Conservation (phyloP, 495 filamentous ascomycete species). For the Durotheca rogersii region DNA sequence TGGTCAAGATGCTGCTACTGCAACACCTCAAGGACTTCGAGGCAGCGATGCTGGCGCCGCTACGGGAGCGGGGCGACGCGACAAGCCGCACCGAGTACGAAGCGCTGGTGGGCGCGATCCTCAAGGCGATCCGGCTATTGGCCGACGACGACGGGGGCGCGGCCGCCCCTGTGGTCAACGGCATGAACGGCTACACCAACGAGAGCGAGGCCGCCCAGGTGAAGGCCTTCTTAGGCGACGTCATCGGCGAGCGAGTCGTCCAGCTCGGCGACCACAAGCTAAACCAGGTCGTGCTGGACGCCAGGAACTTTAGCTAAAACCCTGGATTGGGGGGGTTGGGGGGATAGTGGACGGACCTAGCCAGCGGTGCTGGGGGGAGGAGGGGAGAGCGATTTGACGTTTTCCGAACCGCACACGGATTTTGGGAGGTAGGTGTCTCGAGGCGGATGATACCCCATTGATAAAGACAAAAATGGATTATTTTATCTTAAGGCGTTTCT, state of each 20-base stretch:
- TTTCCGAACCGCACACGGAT: background rate
- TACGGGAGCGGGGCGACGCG: conserved; percentile 58
- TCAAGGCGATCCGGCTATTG: conserved; percentile 58
- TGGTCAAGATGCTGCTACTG: conserved; percentile 75
- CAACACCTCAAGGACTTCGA: conserved; percentile 81
- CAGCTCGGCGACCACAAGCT: conserved; percentile 52
- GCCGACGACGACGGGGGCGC: conserved; percentile 11
- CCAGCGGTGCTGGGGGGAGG: too few species aligned
- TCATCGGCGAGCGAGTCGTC: conserved; percentile 60
- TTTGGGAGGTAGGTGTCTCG: conserved; percentile 9
- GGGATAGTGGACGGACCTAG: too few species aligned
- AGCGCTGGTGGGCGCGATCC: conserved; percentile 59
- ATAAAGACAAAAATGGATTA: background rate
- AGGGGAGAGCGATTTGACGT: too few species aligned
- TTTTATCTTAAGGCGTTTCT: too few species aligned
- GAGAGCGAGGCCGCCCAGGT: conserved; percentile 54
- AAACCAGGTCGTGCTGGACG: conserved; percentile 53
- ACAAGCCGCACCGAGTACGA: conserved; percentile 56
- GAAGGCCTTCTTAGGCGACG: conserved; percentile 55
- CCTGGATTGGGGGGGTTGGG: too few species aligned
- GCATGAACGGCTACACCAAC: conserved; percentile 33
- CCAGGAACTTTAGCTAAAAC: conserved; percentile 36
- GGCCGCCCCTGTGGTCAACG: conserved; percentile 26
- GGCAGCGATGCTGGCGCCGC: conserved; percentile 59
- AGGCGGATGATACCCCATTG: conserved; percentile 16